These are phyloP conservation scores for Mycena indigotica DNA, from an alignment of 768 basidiomycete genomes.

Conservation along the genomic window DNA sequence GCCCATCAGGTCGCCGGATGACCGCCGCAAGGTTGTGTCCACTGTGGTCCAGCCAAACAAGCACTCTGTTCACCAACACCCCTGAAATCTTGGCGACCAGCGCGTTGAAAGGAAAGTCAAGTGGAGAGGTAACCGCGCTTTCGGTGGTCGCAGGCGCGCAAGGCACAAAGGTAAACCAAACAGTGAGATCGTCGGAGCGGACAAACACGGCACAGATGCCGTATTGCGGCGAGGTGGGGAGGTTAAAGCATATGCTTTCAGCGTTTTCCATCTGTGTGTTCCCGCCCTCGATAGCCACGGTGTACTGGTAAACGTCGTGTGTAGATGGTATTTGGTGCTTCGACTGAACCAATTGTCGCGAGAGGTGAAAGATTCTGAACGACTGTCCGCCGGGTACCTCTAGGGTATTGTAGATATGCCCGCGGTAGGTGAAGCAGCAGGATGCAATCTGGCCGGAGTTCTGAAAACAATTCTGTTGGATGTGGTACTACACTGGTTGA, in stretches of 20 bases:
- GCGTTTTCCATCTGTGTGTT: background rate
- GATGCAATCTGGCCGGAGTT: too few species aligned
- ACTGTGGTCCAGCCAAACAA: constrained; percentile 2
- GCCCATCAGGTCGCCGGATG: background rate
- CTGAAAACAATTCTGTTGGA: too few species aligned
- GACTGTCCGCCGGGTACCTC: background rate
- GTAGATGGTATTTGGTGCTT: background rate
- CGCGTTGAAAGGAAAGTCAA: background rate
- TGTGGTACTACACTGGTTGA: too few species aligned
- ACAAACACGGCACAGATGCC: background rate
- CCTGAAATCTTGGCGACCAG: background rate
- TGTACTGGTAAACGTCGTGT: background rate
- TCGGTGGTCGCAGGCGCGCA: background rate
- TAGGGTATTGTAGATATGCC: background rate
- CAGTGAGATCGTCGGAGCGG: background rate
- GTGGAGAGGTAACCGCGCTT: background rate
- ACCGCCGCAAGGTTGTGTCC: background rate
- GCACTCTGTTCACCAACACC: background rate
- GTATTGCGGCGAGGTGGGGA: background rate
- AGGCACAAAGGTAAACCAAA: background rate
- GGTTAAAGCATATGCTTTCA: background rate
- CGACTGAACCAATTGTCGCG: background rate
- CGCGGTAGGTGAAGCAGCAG: background rate
- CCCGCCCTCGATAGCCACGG: background rate
- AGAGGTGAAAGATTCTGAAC: background rate